phyloP scores from a whole-genome alignment of 805 yeast genomes.

The Lipomyces mesembrius region DNA sequence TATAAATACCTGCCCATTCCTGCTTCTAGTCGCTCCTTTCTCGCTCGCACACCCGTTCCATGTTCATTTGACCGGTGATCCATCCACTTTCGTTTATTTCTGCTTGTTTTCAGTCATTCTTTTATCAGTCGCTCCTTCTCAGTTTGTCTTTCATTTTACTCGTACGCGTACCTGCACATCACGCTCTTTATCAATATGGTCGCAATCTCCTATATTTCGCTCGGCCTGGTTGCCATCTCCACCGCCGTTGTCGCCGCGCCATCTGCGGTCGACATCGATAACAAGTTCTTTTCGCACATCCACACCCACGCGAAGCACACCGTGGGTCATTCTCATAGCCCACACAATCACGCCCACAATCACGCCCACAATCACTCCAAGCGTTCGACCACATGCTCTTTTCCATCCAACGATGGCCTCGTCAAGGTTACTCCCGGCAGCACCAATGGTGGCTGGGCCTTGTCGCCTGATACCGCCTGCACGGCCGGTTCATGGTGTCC shows the following conservation, averaged over 20 bases:
- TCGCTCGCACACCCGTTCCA: conserved; percentile 9
- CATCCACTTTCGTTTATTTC: background rate
- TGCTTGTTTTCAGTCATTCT: conserved; percentile 4
- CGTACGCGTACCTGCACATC: background rate
- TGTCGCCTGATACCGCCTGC: conserved; percentile 74
- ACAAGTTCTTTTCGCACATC: conserved; percentile 15
- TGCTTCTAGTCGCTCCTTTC: conserved; percentile 10
- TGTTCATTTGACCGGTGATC: conserved; percentile 3
- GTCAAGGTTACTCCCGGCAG: conserved; percentile 67
- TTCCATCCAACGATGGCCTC: conserved; percentile 70
- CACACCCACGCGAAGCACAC: conserved; percentile 6
- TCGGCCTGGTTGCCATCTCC: conserved; percentile 28
- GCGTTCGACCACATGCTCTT: conserved; percentile 53
- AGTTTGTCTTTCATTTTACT: background rate
- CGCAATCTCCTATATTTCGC: conserved; percentile 17
- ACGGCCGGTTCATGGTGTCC: conserved; percentile 83
- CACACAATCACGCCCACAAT: conserved; percentile 17
- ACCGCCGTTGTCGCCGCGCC: conserved; percentile 33
- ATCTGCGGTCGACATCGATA: conserved; percentile 19
- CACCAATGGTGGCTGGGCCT: conserved; percentile 83
- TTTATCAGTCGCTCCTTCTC: background rate
- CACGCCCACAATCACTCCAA: conserved; percentile 22
- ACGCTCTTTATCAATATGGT: conserved; percentile 10
- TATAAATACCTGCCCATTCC: background rate
- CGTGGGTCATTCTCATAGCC: conserved; percentile 11